Evolutionary conservation across 2,329 filamentous ascomycete species (phyloP).

Genomic region (Incumbomyces delicatus): DNA sequence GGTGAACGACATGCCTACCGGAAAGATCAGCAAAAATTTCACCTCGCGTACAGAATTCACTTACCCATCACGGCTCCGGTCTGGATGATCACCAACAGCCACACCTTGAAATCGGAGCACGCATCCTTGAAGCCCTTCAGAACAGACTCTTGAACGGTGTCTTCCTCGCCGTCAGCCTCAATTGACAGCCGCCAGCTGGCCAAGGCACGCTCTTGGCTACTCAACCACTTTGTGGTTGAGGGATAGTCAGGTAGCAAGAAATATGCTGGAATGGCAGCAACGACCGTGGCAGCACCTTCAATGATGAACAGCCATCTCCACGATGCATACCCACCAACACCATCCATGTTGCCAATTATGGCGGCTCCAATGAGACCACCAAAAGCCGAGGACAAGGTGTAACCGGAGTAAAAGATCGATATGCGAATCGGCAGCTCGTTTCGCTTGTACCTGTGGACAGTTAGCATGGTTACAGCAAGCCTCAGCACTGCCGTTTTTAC

Average conservation of each 20-base stretch:
- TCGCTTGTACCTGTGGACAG: conserved; percentile 42
- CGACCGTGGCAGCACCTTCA: conserved; percentile 25
- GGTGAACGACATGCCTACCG: conserved; percentile 3
- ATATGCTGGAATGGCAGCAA: conserved; percentile 4
- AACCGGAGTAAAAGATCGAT: conserved; percentile 49
- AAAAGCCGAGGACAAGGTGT: conserved; percentile 51
- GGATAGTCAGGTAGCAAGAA: conserved; percentile 11
- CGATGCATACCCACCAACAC: conserved; percentile 42
- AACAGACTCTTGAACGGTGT: conserved; percentile 23
- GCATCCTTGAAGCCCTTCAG: conserved; percentile 15
- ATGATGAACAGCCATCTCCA: conserved; percentile 54
- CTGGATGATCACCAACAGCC: conserved; percentile 36
- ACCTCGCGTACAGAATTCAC: neutral
- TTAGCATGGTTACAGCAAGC: neutral
- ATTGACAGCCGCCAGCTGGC: conserved; percentile 34
- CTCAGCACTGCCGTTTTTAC: too few relatives aligned
- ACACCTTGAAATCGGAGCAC: conserved; percentile 27
- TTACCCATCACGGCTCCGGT: conserved; percentile 24
- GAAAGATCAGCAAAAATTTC: neutral
- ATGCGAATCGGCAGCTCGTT: conserved; percentile 47
- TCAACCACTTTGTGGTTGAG: conserved; percentile 10
- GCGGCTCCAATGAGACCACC: conserved; percentile 50
- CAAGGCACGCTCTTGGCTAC: conserved; percentile 27
- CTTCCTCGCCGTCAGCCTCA: conserved; percentile 34
- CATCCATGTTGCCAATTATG: conserved; percentile 50